phyloP scores from a whole-genome alignment of 2,329 filamentous ascomycete genomes.

The Fusarium musae region DNA sequence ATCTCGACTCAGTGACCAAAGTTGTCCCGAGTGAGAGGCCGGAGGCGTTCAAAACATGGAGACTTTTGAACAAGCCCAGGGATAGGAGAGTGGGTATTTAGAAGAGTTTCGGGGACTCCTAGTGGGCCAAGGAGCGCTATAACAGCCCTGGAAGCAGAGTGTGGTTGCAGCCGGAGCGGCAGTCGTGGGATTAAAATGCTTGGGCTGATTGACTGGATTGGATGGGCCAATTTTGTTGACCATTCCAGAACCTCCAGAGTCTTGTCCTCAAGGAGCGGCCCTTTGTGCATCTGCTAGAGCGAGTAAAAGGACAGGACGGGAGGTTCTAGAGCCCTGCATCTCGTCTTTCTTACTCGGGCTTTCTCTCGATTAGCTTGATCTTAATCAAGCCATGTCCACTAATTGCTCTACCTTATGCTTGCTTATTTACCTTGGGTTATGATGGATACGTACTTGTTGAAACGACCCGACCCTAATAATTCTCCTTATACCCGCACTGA shows the following conservation, averaged over 20 bases:
- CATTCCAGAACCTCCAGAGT: constrained; percentile 26
- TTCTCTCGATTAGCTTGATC: constrained; percentile 9
- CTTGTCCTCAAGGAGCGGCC: constrained; percentile 4
- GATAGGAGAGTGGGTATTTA: constrained; percentile 16
- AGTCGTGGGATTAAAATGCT: constrained; percentile 18
- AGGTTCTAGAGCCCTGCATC: neutral
- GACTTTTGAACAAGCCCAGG: neutral
- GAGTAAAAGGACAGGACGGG: neutral
- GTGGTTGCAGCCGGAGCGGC: constrained; percentile 24
- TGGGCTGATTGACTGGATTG: constrained; percentile 1
- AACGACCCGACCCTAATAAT: constrained; percentile 5
- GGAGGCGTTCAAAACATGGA: constrained; percentile 24
- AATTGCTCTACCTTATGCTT: constrained; percentile 8
- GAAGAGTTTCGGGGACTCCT: constrained; percentile 9
- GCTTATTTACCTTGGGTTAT: neutral
- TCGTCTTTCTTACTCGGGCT: neutral
- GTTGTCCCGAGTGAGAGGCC: constrained; percentile 29
- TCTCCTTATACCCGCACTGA: constrained; percentile 16
- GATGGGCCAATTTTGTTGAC: constrained; percentile 7
- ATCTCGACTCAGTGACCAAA: constrained; percentile 6
- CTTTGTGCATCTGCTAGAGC: constrained; percentile 18
- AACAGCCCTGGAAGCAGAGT: constrained; percentile 14
- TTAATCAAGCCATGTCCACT: constrained; percentile 4
- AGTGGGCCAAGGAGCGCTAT: constrained; percentile 17
- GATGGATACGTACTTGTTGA: neutral